Evolutionary conservation across 2,329 filamentous ascomycete species (phyloP).

Genomic region (Paracoccidioides lutzii): DNA sequence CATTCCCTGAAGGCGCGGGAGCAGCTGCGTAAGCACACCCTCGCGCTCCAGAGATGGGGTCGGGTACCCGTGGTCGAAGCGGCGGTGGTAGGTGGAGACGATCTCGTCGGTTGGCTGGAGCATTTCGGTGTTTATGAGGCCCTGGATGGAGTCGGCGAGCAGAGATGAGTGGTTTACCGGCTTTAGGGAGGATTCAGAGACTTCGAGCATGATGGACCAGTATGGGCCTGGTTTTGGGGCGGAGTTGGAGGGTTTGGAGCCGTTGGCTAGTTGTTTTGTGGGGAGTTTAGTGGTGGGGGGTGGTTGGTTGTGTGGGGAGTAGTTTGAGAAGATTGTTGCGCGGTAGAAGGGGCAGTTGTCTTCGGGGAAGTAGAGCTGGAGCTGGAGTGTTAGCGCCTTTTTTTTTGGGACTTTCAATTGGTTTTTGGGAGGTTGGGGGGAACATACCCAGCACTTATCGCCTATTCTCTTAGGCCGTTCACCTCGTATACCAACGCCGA

Average conservation of each 20-base stretch:
- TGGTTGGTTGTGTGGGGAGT: constrained; percentile 97
- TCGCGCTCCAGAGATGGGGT: constrained; percentile 92
- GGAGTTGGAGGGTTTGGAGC: constrained; percentile 60
- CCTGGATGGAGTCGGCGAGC: constrained; percentile 83
- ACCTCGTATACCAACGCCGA: constrained; percentile 89
- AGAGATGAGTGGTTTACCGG: constrained; percentile 77
- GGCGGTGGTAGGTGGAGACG: constrained; percentile 93
- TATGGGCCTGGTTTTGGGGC: constrained; percentile 73
- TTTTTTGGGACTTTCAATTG: too few species aligned
- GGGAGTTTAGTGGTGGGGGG: constrained; percentile 68
- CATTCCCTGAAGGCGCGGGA: constrained; percentile 81
- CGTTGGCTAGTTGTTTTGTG: constrained; percentile 73
- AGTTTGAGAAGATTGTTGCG: constrained; percentile 99
- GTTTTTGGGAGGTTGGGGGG: background rate
- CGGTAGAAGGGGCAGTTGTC: constrained; percentile 99
- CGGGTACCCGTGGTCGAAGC: constrained; percentile 96
- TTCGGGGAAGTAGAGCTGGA: constrained; percentile 89
- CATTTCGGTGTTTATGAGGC: constrained; percentile 96
- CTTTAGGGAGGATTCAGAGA: constrained; percentile 93
- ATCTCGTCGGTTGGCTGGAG: constrained; percentile 84
- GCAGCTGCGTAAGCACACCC: constrained; percentile 79
- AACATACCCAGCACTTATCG: constrained; percentile 90
- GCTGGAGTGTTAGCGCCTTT: background rate
- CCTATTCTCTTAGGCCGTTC: constrained; percentile 87
- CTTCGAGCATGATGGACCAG: constrained; percentile 99